Evolutionary conservation across 139 green algal genomes (phyloP).

Genomic region (Volvox reticuliferus): DNA sequence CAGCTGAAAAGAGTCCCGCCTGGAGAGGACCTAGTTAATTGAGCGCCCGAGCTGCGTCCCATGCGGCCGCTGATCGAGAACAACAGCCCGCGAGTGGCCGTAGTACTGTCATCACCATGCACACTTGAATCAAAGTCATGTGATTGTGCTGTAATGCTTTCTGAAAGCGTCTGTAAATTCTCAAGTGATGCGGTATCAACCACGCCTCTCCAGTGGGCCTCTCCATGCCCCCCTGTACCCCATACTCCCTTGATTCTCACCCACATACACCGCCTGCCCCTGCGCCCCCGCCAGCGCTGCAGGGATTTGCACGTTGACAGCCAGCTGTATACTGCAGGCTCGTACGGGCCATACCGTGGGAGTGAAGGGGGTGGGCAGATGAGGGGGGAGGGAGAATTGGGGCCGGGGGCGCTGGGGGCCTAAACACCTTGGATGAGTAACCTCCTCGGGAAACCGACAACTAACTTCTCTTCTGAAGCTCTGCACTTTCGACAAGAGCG

Average conservation of each 20-base stretch:
- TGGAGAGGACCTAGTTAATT: slow-evolving; percentile 18
- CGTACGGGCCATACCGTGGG: not conserved
- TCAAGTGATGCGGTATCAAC: not conserved
- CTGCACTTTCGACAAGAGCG: too few species aligned
- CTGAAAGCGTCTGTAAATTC: too few species aligned
- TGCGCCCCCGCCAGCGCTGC: slow-evolving; percentile 67
- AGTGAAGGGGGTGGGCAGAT: not conserved
- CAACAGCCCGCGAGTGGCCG: not conserved
- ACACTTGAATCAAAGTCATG: too few species aligned
- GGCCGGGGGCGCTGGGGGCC: too few species aligned
- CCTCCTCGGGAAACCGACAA: too few species aligned
- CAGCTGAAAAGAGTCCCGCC: slow-evolving; percentile 64
- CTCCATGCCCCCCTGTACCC: not conserved
- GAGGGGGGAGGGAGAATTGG: not conserved
- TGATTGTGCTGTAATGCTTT: too few species aligned
- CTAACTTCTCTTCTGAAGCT: too few species aligned
- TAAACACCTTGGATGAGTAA: too few species aligned
- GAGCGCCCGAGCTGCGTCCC: slow-evolving; percentile 47
- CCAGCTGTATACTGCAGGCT: slow-evolving; percentile 83
- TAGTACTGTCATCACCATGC: too few species aligned
- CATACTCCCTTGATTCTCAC: slow-evolving; percentile 45
- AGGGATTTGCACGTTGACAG: slow-evolving; percentile 82
- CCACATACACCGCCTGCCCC: slow-evolving; percentile 86
- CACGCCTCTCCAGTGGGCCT: not conserved
- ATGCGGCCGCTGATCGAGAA: not conserved